These are phyloP conservation scores for Talinum fruticosum DNA, from an alignment of 148 eudicot species.

Conservation along the genomic window DNA sequence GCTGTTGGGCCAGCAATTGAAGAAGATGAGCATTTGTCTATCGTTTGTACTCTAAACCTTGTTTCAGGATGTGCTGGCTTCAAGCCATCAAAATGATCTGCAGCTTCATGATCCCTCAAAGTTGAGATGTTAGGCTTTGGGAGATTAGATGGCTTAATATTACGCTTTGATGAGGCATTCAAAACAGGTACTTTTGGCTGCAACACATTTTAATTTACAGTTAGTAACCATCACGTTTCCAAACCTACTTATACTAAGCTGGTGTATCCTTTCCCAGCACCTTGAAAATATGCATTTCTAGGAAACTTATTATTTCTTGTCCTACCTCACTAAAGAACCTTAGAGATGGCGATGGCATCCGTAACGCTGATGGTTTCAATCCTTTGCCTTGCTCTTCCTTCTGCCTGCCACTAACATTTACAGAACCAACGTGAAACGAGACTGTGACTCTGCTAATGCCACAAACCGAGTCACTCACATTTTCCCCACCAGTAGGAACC, in stretches of 20 bases:
- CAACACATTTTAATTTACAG: not conserved
- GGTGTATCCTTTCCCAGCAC: not conserved
- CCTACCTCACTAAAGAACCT: constrained; percentile 82
- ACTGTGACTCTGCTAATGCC: constrained; percentile 24
- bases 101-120: too few species aligned
- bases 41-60: constrained; percentile 23
- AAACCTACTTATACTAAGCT: constrained; percentile 5
- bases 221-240: constrained; percentile 13
- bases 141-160: constrained; percentile 26
- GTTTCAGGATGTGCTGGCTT: too few species aligned
- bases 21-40: constrained; percentile 29
- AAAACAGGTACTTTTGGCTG: constrained; percentile 37
- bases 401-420: constrained; percentile 18
- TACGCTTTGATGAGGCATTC: constrained; percentile 24
- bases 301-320: constrained; percentile 4
- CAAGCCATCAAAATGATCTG: too few species aligned
- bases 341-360: constrained; percentile 95
- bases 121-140: constrained; percentile 29
- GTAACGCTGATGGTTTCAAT: constrained; percentile 72
- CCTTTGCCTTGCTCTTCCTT: constrained; percentile 32
- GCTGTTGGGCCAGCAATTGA: constrained; percentile 16
- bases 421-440: constrained; percentile 25
- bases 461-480: constrained; percentile 28
- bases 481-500: constrained; percentile 22
- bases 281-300: not conserved